Evolutionary conservation across 106 monocot species (phyloP), one percentile per base, ranked within the genome.

Genomic region (Vanilla planifolia): DNA sequence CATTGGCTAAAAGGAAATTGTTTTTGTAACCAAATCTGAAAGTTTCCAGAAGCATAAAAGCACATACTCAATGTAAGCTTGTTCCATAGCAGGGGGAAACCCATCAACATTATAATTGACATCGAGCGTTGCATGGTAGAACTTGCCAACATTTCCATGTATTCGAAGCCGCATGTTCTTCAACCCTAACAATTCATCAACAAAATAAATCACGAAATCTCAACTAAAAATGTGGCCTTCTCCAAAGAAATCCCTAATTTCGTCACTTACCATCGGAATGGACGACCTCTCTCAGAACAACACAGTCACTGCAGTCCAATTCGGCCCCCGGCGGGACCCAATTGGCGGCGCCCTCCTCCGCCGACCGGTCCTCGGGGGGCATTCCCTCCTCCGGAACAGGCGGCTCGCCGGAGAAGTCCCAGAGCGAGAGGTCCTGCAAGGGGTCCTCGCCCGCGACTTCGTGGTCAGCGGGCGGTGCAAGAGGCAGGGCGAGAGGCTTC

Each of bases 111-210:
- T 60, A 25, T 61, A 9, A 1, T 11, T 42, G 5, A 70, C 60
- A 7, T 76, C 62, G 5, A 81, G 41, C 3, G 34, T 67, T 0
- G 81, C 87, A 42, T 82, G 87, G 51, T 72, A 73, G 63, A 87
- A 79, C 11, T 48, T 57, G 5, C 76, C 72, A 2, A 65, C 7
- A 0, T 68, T 71, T 59, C 87, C 87, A 71, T 88, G 82, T 5
- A 88, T 73, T 3, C 45, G 10, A 44, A 88, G 75, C 64, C 64
- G 79, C 72, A 59, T 44, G 28, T 27, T 62, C 30, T 66, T 29
- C 32, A 42, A 4, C 23, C 82, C 82, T 71, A 33, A 15, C 55
- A 20, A 5, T 27, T 30, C 2, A 4, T 20, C 53, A 19, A 22
- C 14, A 2, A 6, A 57, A 28, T 6, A 5, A 22, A 29, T 43